Conservation (phyloP, 495 filamentous ascomycete species). For the Baudoinia panamericana region DNA sequence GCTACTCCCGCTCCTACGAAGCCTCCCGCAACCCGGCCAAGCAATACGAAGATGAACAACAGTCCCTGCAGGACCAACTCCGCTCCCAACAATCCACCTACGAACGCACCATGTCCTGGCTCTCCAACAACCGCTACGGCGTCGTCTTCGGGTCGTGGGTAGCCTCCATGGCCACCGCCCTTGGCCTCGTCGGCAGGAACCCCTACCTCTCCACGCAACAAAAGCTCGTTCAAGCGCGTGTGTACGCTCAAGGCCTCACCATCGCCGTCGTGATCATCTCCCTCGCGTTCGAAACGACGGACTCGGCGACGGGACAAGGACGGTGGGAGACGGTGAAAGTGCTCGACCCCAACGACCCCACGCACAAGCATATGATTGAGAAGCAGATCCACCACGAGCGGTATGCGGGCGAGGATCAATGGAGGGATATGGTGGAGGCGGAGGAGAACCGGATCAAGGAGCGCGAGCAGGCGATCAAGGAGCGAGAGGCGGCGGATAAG, state of each 20-base stretch:
- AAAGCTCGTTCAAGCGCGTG: slow-evolving; percentile 93
- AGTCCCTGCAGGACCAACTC: slow-evolving; percentile 36
- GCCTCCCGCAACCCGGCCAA: slow-evolving; percentile 48
- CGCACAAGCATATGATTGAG: slow-evolving; percentile 58
- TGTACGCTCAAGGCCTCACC: slow-evolving; percentile 95
- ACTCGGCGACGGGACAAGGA: slow-evolving; percentile 63
- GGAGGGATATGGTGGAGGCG: slow-evolving; percentile 47
- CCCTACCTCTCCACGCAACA: slow-evolving; percentile 61
- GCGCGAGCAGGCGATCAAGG: slow-evolving; percentile 24
- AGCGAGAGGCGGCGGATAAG: slow-evolving; percentile 19
- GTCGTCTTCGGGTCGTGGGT: slow-evolving; percentile 81
- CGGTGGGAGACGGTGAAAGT: slow-evolving; percentile 62
- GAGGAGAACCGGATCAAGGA: slow-evolving; percentile 31
- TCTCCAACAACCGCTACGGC: slow-evolving; percentile 70
- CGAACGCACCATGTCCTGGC: slow-evolving; percentile 45
- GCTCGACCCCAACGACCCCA: slow-evolving; percentile 56
- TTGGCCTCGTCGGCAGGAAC: slow-evolving; percentile 67
- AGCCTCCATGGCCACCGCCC: slow-evolving; percentile 61
- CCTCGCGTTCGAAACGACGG: slow-evolving; percentile 79
- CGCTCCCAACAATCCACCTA: slow-evolving; percentile 41
- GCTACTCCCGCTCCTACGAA: slow-evolving; percentile 63
- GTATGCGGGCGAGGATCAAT: slow-evolving; percentile 70
- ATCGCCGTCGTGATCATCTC: slow-evolving; percentile 75
- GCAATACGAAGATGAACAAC: slow-evolving; percentile 51
- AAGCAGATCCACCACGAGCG: slow-evolving; percentile 59